Evolutionary conservation across 257 asterid genomes (phyloP), one percentile per base, ranked within the genome.

Genomic region (Przewalskia tangutica): DNA sequence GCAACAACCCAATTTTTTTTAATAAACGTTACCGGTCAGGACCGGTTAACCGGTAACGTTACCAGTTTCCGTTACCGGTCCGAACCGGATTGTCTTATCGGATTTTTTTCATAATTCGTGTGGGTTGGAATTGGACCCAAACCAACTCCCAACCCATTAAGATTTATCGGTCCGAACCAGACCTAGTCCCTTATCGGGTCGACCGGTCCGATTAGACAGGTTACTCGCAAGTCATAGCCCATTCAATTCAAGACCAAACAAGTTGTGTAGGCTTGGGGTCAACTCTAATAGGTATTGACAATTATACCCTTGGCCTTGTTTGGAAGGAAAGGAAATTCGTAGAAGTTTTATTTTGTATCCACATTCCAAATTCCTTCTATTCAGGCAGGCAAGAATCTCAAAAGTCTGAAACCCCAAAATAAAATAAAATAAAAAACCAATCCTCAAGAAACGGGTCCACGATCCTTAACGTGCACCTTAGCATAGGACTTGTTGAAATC

Each of bases 381-480:
- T 34, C 5, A 46, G 81, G 67, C 5, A 46, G 81, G 67, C 44
- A 66, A 65, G 71, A 83, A 81, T 68, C 83, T 17, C 23, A 56
- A 4, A 56, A 56, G 4, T 56, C 42, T 63, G n/a, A 63, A 63
- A 63, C 42, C 42, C 70, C 42, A 27, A 62, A 56, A 6, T 56
- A 12, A 12, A 6, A 27, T 4, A 14, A 32, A 65, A 7, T 0
- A 14, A 36, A 10, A 66, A 7, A 36, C 6, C 70, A 36, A 48
- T 5, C 79, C 59, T 18, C 12, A 71, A 73, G 12, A 48, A 13
- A 46, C 59, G 44, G 83, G 83, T 77, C 86, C 89, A 82, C 86
- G 86, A 86, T 80, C 79, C 82, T 85, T 83, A 81, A 54, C 86
- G 85, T 85, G 85, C 87, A 77, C 89, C 86, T 75, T 53, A 81